A percentile compares a stretch with the other conserved stretches of the same genome.
Conservation (phyloP, 352 stramenopile genomes). For the Nothophytophthora sp. region DNA sequence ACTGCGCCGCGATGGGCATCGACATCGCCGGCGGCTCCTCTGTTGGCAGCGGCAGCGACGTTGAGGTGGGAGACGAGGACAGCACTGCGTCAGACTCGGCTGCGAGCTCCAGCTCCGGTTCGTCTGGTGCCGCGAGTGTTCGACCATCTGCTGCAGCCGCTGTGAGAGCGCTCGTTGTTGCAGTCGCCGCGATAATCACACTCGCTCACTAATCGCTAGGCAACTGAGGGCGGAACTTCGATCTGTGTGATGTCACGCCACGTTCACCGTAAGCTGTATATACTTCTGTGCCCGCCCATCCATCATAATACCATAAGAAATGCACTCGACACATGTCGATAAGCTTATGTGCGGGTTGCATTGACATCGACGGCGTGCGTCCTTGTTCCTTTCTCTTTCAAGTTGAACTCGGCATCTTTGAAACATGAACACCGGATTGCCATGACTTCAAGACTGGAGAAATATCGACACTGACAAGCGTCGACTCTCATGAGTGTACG, state of each 20-base stretch:
- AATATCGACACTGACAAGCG: no score
- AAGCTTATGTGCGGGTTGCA: no score
- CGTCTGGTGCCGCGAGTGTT: slow-evolving; percentile 7
- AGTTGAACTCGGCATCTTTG: no score
- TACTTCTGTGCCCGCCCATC: neutral
- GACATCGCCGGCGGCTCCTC: slow-evolving; percentile 20
- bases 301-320: no score
- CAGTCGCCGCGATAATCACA: neutral
- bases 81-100: slow-evolving; percentile 15
- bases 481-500: no score
- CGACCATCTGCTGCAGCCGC: neutral
- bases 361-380: no score
- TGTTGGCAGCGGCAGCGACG: slow-evolving; percentile 18
- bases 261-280: neutral
- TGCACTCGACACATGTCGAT: no score
- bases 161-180: neutral
- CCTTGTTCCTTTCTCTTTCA: no score
- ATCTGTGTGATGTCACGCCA: no score
- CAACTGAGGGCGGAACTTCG: no score
- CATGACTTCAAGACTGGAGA: no score
- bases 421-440: no score
- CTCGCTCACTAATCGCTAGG: slow-evolving; percentile 1
- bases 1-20: slow-evolving; percentile 34
- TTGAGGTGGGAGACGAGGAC: slow-evolving; percentile 16
- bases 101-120: slow-evolving; percentile 8